Evolutionary conservation across 1,284 basidiomycete genomes (phyloP).

Genomic region (Malassezia psittaci): DNA sequence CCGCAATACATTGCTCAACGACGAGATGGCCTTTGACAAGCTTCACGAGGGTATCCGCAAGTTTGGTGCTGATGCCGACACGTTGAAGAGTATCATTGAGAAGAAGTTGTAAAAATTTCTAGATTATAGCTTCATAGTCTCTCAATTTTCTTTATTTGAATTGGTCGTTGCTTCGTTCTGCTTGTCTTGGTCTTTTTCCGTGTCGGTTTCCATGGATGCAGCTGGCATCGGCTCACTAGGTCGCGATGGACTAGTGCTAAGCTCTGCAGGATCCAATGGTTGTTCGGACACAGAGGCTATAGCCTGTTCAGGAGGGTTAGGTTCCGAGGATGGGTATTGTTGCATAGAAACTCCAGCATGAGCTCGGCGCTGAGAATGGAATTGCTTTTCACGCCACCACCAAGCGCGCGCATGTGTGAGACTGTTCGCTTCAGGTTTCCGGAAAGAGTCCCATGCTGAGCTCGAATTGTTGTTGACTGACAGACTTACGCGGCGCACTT

Average conservation of each 20-base stretch:
- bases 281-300: neutral
- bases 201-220: neutral
- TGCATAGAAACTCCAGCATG: neutral
- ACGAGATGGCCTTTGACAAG: slow-evolving; percentile 48
- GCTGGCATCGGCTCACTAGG: slow-evolving; percentile 2
- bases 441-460: neutral
- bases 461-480: neutral
- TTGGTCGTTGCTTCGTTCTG: neutral
- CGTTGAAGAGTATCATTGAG: slow-evolving; percentile 72
- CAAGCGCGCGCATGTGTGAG: slow-evolving; percentile 16
- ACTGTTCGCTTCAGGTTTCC: slow-evolving; percentile 4
- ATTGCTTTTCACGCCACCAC: slow-evolving; percentile 21
- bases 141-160: neutral
- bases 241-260: slow-evolving; percentile 10
- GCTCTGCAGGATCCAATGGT: slow-evolving; percentile 11
- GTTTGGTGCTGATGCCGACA: slow-evolving; percentile 86
- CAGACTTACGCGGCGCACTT: slow-evolving; percentile 26
- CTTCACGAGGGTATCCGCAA: slow-evolving; percentile 75
- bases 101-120: slow-evolving; percentile 57
- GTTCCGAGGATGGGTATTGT: neutral
- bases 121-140: neutral
- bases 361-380: slow-evolving; percentile 13
- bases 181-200: neutral
- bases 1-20: slow-evolving; percentile 73
- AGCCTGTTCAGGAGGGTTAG: neutral